phyloP scores from a whole-genome alignment of 306 rosid genomes.

The Gleditsia sinensis region DNA sequence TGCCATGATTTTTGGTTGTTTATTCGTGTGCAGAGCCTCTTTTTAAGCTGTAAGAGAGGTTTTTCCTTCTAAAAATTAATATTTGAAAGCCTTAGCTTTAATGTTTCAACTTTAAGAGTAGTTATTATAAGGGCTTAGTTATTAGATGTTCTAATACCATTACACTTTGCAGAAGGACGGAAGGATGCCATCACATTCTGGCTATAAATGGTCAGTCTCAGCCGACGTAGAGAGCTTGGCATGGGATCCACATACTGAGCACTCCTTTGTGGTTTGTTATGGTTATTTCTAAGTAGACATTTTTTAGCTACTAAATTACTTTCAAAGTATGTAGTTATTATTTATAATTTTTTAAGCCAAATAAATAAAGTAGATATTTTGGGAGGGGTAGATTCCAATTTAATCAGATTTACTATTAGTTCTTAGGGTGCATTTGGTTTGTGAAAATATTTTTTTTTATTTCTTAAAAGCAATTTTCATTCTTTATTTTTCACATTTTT shows the following conservation, averaged over 20 bases:
- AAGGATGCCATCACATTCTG: slow-evolving; percentile 78
- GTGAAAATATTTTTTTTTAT: too few species aligned
- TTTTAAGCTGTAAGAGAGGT: not conserved
- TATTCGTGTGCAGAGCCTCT: not conserved
- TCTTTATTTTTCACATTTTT: too few species aligned
- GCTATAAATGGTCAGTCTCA: slow-evolving; percentile 76
- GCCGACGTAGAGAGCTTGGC: slow-evolving; percentile 90
- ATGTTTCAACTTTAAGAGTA: not conserved
- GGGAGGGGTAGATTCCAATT: too few species aligned
- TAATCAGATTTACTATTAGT: too few species aligned
- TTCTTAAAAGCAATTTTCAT: too few species aligned
- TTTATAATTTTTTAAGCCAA: not conserved
- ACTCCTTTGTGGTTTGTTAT: slow-evolving; percentile 78
- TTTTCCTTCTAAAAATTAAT: slow-evolving; percentile 14
- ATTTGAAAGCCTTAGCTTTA: not conserved
- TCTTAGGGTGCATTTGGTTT: too few species aligned
- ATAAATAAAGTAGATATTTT: not conserved
- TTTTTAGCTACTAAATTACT: not conserved
- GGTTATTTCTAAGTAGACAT: slow-evolving; percentile 26
- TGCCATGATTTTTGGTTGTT: slow-evolving; percentile 7
- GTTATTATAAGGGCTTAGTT: not conserved
- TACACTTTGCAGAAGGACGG: slow-evolving; percentile 77
- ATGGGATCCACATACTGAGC: slow-evolving; percentile 87
- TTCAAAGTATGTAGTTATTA: not conserved
- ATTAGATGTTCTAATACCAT: slow-evolving; percentile 27